phyloP scores from a whole-genome alignment of 108 stramenopile species.

The Schizochytrium sp. region DNA sequence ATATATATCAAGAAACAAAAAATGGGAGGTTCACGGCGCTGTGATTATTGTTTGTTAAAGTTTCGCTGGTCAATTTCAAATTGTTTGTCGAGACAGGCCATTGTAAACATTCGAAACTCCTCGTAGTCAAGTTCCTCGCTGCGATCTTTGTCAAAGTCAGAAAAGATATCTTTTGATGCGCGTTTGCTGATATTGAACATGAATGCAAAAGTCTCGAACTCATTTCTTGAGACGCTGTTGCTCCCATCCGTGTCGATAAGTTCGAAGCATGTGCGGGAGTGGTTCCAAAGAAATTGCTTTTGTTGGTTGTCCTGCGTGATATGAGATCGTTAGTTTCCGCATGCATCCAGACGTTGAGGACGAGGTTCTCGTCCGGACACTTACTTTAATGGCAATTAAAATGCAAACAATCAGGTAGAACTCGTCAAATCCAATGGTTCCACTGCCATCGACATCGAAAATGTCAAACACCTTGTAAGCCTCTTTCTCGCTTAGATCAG shows the following conservation, averaged over 20 bases:
- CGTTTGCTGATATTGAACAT: constrained; percentile 6
- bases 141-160: neutral
- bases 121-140: constrained; percentile 14
- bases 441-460: neutral
- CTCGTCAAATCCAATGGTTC: neutral
- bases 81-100: constrained; percentile 10
- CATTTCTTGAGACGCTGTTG: neutral
- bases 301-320: neutral
- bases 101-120: constrained; percentile 7
- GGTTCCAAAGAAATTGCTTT: constrained; percentile 10
- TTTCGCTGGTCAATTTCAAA: neutral
- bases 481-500: neutral
- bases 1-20: too few species aligned
- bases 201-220: constrained; percentile 13
- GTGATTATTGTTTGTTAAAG: too few species aligned
- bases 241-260: constrained; percentile 1
- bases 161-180: neutral
- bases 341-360: too few species aligned
- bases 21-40: too few species aligned
- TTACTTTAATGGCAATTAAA: neutral
- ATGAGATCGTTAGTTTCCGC: too few species aligned
- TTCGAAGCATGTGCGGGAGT: neutral
- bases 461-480: constrained; percentile 1
- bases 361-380: neutral
- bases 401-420: neutral